Conservation (phyloP, 2,329 filamentous ascomycete genomes). For the Aureobasidium lini region DNA sequence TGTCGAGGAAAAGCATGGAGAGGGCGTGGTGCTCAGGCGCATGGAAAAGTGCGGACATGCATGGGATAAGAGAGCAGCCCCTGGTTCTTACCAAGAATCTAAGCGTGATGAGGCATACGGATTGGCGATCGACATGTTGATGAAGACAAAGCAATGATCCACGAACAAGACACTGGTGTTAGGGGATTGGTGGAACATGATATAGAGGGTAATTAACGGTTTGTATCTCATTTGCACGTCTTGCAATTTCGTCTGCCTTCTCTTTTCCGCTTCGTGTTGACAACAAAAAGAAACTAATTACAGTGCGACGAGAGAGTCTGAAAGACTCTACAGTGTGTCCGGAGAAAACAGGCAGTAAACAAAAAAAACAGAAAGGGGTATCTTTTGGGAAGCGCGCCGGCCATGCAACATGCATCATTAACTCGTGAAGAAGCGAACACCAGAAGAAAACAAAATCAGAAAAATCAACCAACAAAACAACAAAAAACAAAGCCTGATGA, state of each 20-base stretch:
- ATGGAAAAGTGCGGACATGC: slow-evolving; percentile 30
- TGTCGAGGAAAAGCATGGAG: slow-evolving; percentile 17
- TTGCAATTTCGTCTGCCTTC: background rate
- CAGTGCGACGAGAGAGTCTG: background rate
- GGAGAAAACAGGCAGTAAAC: background rate
- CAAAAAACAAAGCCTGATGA: background rate
- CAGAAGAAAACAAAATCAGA: background rate
- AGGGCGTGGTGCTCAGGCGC: slow-evolving; percentile 21
- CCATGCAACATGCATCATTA: slow-evolving; percentile 11
- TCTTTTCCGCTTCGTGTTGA: background rate
- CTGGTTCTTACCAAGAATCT: slow-evolving; percentile 23
- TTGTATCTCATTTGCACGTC: background rate
- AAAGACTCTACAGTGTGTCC: background rate
- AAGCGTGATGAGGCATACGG: slow-evolving; percentile 27
- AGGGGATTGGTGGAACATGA: background rate
- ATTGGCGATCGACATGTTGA: slow-evolving; percentile 21
- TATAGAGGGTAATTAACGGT: background rate
- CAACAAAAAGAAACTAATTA: background rate
- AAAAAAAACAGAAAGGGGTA: background rate
- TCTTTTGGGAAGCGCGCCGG: slow-evolving; percentile 5
- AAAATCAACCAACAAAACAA: background rate
- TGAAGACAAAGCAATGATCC: background rate
- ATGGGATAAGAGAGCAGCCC: slow-evolving; percentile 30
- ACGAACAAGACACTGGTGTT: too few relatives aligned
- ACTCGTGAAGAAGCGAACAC: background rate